Evolutionary conservation across 2,329 filamentous ascomycete species (phyloP), one percentile per base, ranked within the genome.

Genomic region (Aquanectria penicillioides): DNA sequence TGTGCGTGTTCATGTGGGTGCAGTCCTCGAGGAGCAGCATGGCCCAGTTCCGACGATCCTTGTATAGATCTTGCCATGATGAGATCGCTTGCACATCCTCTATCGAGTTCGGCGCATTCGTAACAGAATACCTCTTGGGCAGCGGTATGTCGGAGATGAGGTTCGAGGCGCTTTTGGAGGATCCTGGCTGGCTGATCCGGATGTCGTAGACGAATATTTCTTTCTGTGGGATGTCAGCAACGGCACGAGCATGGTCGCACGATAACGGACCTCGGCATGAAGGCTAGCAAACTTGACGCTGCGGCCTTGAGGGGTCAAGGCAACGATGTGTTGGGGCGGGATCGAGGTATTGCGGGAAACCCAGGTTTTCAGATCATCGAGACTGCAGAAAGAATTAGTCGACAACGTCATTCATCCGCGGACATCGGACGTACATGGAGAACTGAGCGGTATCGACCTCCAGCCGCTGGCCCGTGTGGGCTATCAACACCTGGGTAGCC

Each of bases 171-270:
- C 77, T 73, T 31, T 76, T 77, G 7, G 82, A 69, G 48, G 84
- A 80, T 44, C 83, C 78, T 47, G 86, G 76, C 64, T 89, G 83
- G 64, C 90, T 87, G 69, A 90, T 87, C 66, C 89, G 88, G 62
- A 93, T 90, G 76, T 97, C 93, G 77, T 97, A 99, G 49, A 98
- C 87, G 74, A 91, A 98, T 56, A 99, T 88, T 74, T 98, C 93
- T 66, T 87, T 91, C 90, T 96, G 46, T 4, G 5, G 29, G 10
- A 37, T 37, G 62, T 69, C 25, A 71, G 61, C 34, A 33, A 57
- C n/a, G 47, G 12, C 38, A 29, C 37, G 33, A 43, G 22, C 36
- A 52, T 13, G 52, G 41, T 23, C 33, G 15, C 26, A 40, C 48
- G 43, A 46, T 29, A 31, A 75, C 80, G 36, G 79, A 92, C 92